phyloP scores from a whole-genome alignment of 371 early-diverging fungal species.

The Mortierella sp. region DNA sequence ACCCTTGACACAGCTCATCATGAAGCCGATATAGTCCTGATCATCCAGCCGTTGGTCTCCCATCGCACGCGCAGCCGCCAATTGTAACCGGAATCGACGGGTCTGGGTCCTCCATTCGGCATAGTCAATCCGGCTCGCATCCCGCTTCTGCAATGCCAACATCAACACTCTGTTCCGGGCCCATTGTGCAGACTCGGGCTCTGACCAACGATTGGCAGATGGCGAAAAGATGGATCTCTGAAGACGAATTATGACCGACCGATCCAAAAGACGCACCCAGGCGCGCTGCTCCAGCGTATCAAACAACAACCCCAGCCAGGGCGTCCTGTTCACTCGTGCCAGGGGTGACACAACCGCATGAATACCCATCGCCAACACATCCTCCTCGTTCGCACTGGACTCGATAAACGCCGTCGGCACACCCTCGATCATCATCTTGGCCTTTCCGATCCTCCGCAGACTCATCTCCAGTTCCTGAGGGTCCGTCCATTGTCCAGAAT shows the following conservation, averaged over 20 bases:
- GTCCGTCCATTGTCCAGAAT: constrained; percentile 11
- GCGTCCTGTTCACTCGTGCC: neutral
- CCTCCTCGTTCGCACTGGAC: constrained; percentile 27
- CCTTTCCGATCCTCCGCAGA: constrained; percentile 26
- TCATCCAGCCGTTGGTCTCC: constrained; percentile 23
- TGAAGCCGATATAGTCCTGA: constrained; percentile 38
- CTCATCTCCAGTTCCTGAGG: constrained; percentile 17
- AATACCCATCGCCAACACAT: constrained; percentile 36
- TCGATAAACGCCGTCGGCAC: constrained; percentile 24
- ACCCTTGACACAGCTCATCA: constrained; percentile 33
- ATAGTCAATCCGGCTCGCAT: constrained; percentile 5
- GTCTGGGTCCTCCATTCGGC: constrained; percentile 40
- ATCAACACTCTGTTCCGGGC: neutral
- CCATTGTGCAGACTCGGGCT: neutral
- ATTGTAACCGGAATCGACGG: constrained; percentile 40
- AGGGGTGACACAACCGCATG: constrained; percentile 20
- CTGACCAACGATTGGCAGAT: neutral
- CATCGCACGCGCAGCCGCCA: constrained; percentile 35
- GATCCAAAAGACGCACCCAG: constrained; percentile 23
- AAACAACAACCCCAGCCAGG: constrained; percentile 15
- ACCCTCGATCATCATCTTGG: constrained; percentile 19
- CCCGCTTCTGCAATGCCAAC: neutral
- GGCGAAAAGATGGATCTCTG: neutral
- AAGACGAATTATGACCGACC: neutral
- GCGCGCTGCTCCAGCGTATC: constrained; percentile 4